Evolutionary conservation across 345 rosid species (phyloP).

Genomic region (Rhodomyrtus tomentosa): DNA sequence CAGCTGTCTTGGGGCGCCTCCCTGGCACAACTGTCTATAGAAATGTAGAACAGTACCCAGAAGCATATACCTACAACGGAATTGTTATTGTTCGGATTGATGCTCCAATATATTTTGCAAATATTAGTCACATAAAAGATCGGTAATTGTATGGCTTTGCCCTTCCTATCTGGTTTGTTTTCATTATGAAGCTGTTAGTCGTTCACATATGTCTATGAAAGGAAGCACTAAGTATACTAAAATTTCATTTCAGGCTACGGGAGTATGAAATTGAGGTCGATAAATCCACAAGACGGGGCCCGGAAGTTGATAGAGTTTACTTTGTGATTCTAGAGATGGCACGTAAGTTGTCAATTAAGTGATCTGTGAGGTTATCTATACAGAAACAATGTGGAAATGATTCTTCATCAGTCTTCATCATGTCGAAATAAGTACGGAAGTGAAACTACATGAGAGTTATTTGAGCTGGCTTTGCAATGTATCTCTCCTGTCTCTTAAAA

Average conservation of each 20-base stretch:
- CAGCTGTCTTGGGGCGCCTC: slow-evolving; percentile 97
- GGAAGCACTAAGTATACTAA: not conserved
- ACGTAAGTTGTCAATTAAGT: slow-evolving; percentile 40
- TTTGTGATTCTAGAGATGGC: slow-evolving; percentile 93
- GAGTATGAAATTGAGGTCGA: slow-evolving; percentile 82
- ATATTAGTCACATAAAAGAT: slow-evolving; percentile 88
- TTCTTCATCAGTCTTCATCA: not conserved
- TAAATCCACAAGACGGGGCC: slow-evolving; percentile 63
- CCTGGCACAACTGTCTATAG: slow-evolving; percentile 98
- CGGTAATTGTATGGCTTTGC: slow-evolving; percentile 27
- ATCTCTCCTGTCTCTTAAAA: not conserved
- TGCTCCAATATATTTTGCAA: slow-evolving; percentile 95
- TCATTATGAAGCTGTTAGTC: not conserved
- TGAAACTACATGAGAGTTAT: not conserved
- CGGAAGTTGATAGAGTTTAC: slow-evolving; percentile 69
- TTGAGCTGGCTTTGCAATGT: not conserved
- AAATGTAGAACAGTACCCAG: slow-evolving; percentile 85
- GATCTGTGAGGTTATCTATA: not conserved
- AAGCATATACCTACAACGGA: slow-evolving; percentile 87
- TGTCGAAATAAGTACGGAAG: not conserved
- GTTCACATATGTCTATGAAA: not conserved
- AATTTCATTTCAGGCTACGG: slow-evolving; percentile 45
- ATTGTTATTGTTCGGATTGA: slow-evolving; percentile 89
- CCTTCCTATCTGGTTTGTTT: not conserved
- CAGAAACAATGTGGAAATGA: not conserved